These are phyloP conservation scores for Dicorynia guianensis DNA, from an alignment of 306 rosid genomes.

Conservation along the genomic window DNA sequence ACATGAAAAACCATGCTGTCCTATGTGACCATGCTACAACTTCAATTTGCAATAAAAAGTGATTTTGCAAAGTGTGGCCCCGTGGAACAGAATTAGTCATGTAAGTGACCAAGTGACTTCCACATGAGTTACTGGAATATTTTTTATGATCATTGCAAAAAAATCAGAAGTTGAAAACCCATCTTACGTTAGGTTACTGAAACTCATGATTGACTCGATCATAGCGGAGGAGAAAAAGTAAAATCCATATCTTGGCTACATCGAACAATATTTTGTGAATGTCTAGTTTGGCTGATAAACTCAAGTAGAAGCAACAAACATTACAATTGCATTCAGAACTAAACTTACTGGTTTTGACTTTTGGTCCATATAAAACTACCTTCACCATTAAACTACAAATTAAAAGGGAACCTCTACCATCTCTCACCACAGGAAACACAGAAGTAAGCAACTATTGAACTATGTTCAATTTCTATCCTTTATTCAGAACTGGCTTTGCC, in stretches of 20 bases:
- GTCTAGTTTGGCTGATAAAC: conserved; percentile 5
- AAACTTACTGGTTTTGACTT: not conserved
- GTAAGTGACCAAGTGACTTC: too few relatives aligned
- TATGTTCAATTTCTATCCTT: not conserved
- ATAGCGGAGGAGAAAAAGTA: not conserved
- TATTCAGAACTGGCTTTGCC: conserved; percentile 30
- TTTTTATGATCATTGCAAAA: not conserved
- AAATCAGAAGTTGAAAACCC: conserved; percentile 21
- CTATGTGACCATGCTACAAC: too few relatives aligned
- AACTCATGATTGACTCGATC: not conserved
- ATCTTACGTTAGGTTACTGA: not conserved
- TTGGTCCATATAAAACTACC: not conserved
- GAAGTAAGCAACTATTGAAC: conserved; percentile 3
- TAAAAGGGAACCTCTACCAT: not conserved
- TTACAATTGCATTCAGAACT: not conserved
- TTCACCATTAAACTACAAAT: not conserved
- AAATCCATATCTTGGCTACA: not conserved
- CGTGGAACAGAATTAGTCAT: too few relatives aligned
- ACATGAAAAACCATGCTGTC: too few relatives aligned
- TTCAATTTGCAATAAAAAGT: too few relatives aligned
- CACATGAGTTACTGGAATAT: not conserved
- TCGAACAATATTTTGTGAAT: not conserved
- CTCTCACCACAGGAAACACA: not conserved
- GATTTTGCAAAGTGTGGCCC: too few relatives aligned
- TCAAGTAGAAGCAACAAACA: conserved; percentile 10